These are phyloP conservation scores for Cucurbita maxima DNA, from an alignment of 306 rosid species.

Conservation along the genomic window DNA sequence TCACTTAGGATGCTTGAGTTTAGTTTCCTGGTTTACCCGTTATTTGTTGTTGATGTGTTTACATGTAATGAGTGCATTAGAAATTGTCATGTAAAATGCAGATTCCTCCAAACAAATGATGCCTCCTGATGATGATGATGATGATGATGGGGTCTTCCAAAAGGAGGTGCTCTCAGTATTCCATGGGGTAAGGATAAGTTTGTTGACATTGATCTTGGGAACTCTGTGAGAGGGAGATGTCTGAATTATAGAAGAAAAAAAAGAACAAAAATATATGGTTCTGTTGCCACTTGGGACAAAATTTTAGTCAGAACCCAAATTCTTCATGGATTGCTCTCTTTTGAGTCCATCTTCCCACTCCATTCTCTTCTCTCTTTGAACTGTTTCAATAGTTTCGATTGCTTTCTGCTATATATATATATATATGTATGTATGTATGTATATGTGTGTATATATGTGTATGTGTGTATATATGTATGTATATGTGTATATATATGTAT, in stretches of 20 bases:
- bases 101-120: conserved; percentile 5
- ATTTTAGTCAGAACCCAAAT: neutral
- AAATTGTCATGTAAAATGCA: conserved; percentile 20
- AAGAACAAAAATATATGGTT: conserved; percentile 6
- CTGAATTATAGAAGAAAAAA: neutral
- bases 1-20: conserved; percentile 17
- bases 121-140: conserved; percentile 3
- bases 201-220: conserved; percentile 21
- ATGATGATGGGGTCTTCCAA: conserved; percentile 5
- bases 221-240: neutral
- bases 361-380: neutral
- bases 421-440: too few species aligned
- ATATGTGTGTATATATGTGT: too few species aligned
- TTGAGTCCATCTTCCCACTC: neutral
- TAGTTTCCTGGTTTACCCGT: conserved; percentile 28
- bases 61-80: conserved; percentile 31
- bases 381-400: neutral
- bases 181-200: conserved; percentile 17
- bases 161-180: conserved; percentile 21
- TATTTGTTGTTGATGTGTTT: conserved; percentile 16
- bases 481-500: neutral
- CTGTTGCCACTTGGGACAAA: conserved; percentile 22
- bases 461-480: too few species aligned
- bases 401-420: neutral
- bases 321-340: conserved; percentile 2